Conservation (phyloP, 257 asterid species). For the Solanum corneliomulleri region DNA sequence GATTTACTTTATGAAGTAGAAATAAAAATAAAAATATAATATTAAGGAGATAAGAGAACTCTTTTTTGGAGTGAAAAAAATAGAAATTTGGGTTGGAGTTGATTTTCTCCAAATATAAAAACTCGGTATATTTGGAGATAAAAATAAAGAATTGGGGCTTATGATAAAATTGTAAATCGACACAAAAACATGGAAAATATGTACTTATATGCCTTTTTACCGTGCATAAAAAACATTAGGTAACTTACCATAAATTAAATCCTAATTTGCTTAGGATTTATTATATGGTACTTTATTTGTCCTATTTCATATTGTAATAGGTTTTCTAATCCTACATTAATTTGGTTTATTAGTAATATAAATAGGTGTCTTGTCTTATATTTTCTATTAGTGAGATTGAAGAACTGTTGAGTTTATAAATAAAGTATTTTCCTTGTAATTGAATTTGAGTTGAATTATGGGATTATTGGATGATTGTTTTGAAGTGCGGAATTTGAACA, state of each 20-base stretch:
- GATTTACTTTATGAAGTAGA: too few species aligned
- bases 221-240: background rate
- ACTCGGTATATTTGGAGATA: too few species aligned
- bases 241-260: background rate
- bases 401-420: background rate
- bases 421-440: too few species aligned
- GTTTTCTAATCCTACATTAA: background rate
- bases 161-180: too few species aligned
- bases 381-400: background rate
- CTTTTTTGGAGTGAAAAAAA: too few species aligned
- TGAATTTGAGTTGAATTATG: background rate
- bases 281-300: too few species aligned
- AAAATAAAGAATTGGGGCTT: too few species aligned
- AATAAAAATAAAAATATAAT: too few species aligned
- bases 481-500: background rate
- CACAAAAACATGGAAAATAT: background rate
- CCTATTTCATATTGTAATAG: background rate
- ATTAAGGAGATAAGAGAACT: too few species aligned
- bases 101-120: too few species aligned
- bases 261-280: background rate
- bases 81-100: too few species aligned
- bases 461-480: background rate
- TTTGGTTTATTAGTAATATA: background rate
- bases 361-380: background rate
- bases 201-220: background rate